Evolutionary conservation across 805 yeast species (phyloP), one percentile per base, ranked within the genome.

Genomic region (Myxozyma sirexii): DNA sequence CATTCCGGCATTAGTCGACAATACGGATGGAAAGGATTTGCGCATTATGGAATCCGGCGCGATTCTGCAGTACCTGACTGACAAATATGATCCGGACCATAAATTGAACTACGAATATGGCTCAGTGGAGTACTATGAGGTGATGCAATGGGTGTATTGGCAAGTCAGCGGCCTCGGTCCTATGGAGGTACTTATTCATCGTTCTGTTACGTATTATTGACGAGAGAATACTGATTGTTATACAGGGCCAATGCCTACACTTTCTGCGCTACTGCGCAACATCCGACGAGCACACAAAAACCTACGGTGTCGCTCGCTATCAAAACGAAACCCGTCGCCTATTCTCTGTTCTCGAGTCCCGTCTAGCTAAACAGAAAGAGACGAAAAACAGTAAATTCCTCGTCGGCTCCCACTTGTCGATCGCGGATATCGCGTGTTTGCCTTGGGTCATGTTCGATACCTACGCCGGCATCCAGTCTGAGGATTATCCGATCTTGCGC

Each of bases 21-120:
- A 71, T 45, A 59, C 68, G 1, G 53, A 78, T 3, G 85, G 84
- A 3, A 72, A 79, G 41, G 69, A 70, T 4, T 75, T 76, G 31
- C 74, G 80, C 19, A 68, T 86, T 26, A 78, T 79, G 65, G 89
- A 85, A 72, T 77, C 85, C 38, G 88, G 81, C 29, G 87, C 89
- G 1, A 85, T 85, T 62, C 69, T 86, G 71, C 72, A 76, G 58
- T 86, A 84, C 69, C 70, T 85, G 35, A 82, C 81, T 56, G 87
- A 84, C 63, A 82, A 79, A 61, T 86, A 81, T 69, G 90, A 86
- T 68, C 79, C 72, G 52, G 83, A 82, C 7, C 70, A 77, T 61
- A 81, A 82, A 70, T 72, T 74, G 62, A 72, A 73, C 54, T 74
- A 71, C 59, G 59, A 66, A n/a, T 61, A 68, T 3, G 77, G 75